Evolutionary conservation across 1,284 basidiomycete species (phyloP), one percentile per base, ranked within the genome.

Genomic region (Pterula multifida): DNA sequence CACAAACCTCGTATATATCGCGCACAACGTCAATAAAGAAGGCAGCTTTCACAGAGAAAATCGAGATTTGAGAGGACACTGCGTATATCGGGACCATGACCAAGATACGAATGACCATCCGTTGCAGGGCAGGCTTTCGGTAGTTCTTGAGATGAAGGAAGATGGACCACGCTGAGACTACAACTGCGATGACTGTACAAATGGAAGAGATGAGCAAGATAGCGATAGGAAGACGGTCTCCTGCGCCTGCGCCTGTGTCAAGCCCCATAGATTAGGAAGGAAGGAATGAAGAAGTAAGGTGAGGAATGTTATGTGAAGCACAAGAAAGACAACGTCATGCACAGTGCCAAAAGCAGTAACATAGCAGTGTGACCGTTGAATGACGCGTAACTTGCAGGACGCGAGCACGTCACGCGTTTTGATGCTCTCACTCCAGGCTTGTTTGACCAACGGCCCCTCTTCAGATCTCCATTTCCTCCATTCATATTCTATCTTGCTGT

Each of bases 1-100:
- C 13, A 61, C 78, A 55, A 52, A 90, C 91, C 76, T 99, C 95
- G 67, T 99, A 98, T 11, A 98, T 79, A 65, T 99, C 96, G 36
- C 95, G 78, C 52, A 98, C 73, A 21, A 83, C 89, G 63, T 98
- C 95, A 57, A 99, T 96, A 57, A 96, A 86, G 68, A 98, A 97
- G 0, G 95, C 95, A 1, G 90, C 90, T 60, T 95, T 85, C 49
- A 98, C 72, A 0, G 93, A 97, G 69, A 94, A 94, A 47, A 99
- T 73, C 1, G 95, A 92, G 55, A 97, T 93, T 57, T 95, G 73
- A 1, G 91, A 95, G 0, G 94, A 79, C 21, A 97, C 73, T 1
- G 85, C 91, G 65, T 98, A 98, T 45, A 98, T 71, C 1, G 94
- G 92, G 2, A 97, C 91, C 93, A 98, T 98, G 58, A 98, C 60